Percentiles rank a stretch among this genome's conserved stretches.
Conservation (phyloP, 495 filamentous ascomycete genomes). For the Penicillium samsonianum region DNA sequence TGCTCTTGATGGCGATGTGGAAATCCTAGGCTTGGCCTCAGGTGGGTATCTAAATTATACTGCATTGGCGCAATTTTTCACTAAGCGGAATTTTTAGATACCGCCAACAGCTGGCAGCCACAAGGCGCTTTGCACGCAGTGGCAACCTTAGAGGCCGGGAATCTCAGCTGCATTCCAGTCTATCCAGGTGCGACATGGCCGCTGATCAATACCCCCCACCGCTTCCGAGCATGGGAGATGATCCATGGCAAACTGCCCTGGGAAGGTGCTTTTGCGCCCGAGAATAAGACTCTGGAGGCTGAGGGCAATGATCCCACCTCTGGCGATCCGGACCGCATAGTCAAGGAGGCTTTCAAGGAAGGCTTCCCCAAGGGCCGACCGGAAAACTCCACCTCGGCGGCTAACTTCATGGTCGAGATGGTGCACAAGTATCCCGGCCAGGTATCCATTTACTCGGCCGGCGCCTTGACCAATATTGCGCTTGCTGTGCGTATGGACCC, state of each 20-base stretch:
- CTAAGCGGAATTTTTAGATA: constrained; percentile 21
- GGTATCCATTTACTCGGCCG: constrained; percentile 35
- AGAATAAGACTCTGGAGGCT: constrained; percentile 34
- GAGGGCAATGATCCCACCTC: constrained; percentile 37
- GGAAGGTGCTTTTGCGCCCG: constrained; percentile 40
- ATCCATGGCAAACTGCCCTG: constrained; percentile 40
- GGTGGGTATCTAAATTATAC: constrained; percentile 16
- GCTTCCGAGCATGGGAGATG: constrained; percentile 37
- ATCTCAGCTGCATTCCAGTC: constrained; percentile 41
- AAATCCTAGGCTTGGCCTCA: constrained; percentile 33
- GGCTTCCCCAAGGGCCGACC: constrained; percentile 35
- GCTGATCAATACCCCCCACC: constrained; percentile 35
- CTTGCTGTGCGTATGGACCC: constrained; percentile 43
- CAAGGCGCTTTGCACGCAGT: constrained; percentile 37
- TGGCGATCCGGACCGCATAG: constrained; percentile 35
- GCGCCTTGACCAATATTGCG: constrained; percentile 47
- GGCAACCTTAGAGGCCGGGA: constrained; percentile 37
- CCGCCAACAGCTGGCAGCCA: constrained; percentile 37
- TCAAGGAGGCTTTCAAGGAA: constrained; percentile 32
- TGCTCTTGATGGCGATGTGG: constrained; percentile 33
- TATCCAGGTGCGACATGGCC: constrained; percentile 38
- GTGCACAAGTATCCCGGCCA: constrained; percentile 36
- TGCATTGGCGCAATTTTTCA: neutral
- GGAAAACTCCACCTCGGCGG: constrained; percentile 32
- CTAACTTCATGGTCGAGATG: constrained; percentile 32